Conservation (phyloP, 1,284 basidiomycete genomes). For the Ustilago vetiveriae region DNA sequence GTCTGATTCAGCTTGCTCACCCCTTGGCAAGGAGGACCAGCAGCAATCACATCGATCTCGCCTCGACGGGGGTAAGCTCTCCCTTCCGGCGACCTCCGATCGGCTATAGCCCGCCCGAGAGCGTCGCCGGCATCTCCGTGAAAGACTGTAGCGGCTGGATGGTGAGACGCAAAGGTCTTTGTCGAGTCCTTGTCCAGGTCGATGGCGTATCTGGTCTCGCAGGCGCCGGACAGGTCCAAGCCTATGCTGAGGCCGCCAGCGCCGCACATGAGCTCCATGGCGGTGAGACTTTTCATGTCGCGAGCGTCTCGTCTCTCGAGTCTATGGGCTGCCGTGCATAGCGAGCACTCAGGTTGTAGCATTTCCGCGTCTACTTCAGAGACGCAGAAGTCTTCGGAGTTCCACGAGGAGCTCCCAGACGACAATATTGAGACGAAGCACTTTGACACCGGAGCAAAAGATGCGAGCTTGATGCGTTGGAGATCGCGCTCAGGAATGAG, state of each 20-base stretch:
- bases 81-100: not conserved
- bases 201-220: slow-evolving; percentile 31
- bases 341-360: slow-evolving; percentile 5
- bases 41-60: slow-evolving; percentile 28
- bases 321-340: not conserved
- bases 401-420: not conserved
- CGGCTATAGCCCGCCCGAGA: slow-evolving; percentile 5
- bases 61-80: slow-evolving; percentile 10
- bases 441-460: slow-evolving; percentile 7
- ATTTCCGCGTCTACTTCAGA: not conserved
- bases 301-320: not conserved
- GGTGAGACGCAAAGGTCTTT: slow-evolving; percentile 29
- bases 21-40: slow-evolving; percentile 41
- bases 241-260: slow-evolving; percentile 41
- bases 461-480: not conserved
- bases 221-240: slow-evolving; percentile 28
- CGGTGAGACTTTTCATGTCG: not conserved
- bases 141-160: slow-evolving; percentile 9
- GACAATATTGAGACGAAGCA: slow-evolving; percentile 17
- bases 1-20: slow-evolving; percentile 26
- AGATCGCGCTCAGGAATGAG: slow-evolving; percentile 5
- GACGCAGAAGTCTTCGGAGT: slow-evolving; percentile 15
- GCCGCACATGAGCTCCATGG: slow-evolving; percentile 37
- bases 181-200: slow-evolving; percentile 13
- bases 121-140: slow-evolving; percentile 28